A percentile compares a stretch with the other conserved stretches of the same genome.
These are phyloP conservation scores for Sugiyamaella mastotermitis DNA, from an alignment of 805 yeast genomes.

Conservation along the genomic window DNA sequence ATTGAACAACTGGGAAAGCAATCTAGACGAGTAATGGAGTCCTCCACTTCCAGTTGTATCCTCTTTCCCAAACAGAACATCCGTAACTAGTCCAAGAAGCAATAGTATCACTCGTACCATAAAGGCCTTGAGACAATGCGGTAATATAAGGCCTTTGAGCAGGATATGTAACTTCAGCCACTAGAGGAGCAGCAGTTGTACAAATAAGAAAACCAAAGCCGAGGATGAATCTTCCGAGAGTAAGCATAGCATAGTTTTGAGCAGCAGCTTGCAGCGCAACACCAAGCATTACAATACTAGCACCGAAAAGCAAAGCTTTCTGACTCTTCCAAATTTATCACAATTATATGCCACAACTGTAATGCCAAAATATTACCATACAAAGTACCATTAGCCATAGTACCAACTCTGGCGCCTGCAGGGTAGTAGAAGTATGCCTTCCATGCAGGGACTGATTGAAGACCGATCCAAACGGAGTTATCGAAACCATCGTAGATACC, in stretches of 20 bases:
- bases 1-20: conserved; percentile 54
- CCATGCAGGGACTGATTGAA: conserved; percentile 22
- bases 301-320: conserved; percentile 49
- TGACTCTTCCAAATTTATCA: conserved; percentile 52
- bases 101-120: conserved; percentile 63
- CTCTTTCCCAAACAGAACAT: conserved; percentile 37
- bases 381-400: conserved; percentile 22
- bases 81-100: conserved; percentile 79
- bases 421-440: conserved; percentile 13
- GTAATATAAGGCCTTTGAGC: conserved; percentile 53
- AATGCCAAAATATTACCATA: conserved; percentile 68
- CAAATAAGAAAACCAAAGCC: conserved; percentile 71
- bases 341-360: conserved; percentile 52
- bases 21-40: conserved; percentile 68
- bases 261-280: conserved; percentile 41
- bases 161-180: conserved; percentile 63
- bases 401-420: conserved; percentile 11
- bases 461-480: conserved; percentile 15
- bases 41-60: conserved; percentile 53
- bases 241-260: conserved; percentile 53
- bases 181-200: conserved; percentile 68
- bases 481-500: conserved; percentile 15
- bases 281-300: conserved; percentile 51
- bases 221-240: conserved; percentile 61
- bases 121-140: conserved; percentile 62